Evolutionary conservation across 2,329 filamentous ascomycete genomes (phyloP).

Genomic region (Achaetomium macrosporum): DNA sequence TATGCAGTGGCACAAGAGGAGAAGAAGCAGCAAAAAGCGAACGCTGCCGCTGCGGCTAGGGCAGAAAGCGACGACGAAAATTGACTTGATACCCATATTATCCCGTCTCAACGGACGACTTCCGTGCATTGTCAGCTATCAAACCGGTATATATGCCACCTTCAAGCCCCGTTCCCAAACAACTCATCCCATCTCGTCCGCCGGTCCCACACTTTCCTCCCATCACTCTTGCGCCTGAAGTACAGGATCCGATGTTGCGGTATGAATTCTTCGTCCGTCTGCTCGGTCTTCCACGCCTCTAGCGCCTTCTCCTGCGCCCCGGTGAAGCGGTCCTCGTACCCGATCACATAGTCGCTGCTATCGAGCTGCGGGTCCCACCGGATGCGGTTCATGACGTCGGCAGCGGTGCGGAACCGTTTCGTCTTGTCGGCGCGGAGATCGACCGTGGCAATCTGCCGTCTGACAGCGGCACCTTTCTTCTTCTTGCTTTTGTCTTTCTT

Average conservation of each 20-base stretch:
- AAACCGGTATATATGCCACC: not conserved
- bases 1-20: conserved; percentile 6
- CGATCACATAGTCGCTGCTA: conserved; percentile 48
- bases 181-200: conserved; percentile 47
- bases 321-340: conserved; percentile 56
- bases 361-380: conserved; percentile 54
- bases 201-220: conserved; percentile 51
- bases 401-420: conserved; percentile 49
- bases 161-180: conserved; percentile 44
- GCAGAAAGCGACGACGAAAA: not conserved
- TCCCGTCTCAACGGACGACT: not conserved
- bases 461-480: conserved; percentile 9
- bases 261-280: conserved; percentile 61
- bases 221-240: conserved; percentile 50
- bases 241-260: conserved; percentile 59
- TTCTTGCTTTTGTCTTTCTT: conserved; percentile 21
- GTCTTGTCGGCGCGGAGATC: conserved; percentile 35
- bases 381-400: conserved; percentile 54
- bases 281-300: conserved; percentile 53
- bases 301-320: conserved; percentile 49
- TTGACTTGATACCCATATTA: conserved; percentile 11
- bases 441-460: conserved; percentile 9
- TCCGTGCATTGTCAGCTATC: not conserved
- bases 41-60: not conserved
- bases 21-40: not conserved